phyloP scores from a whole-genome alignment of 257 asterid species.

The Rehmannia glutinosa region DNA sequence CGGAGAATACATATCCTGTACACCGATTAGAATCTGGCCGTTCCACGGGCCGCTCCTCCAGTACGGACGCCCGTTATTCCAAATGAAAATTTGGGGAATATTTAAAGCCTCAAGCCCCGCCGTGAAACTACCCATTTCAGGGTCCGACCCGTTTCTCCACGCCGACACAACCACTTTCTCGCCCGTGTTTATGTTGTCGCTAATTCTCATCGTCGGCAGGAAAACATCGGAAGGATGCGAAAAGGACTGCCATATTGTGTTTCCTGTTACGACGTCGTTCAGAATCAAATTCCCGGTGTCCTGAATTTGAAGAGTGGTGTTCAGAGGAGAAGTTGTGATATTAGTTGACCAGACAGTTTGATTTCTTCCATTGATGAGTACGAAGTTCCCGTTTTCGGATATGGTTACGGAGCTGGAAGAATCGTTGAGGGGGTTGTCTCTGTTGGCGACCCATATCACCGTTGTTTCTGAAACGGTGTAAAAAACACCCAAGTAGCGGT shows the following conservation, averaged over 20 bases:
- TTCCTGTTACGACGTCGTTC: slow-evolving; percentile 18
- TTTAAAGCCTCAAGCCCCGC: slow-evolving; percentile 30
- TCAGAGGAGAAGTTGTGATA: slow-evolving; percentile 1
- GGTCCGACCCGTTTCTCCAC: slow-evolving; percentile 36
- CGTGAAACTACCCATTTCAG: slow-evolving; percentile 30
- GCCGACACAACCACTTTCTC: slow-evolving; percentile 29
- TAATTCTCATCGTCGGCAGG: slow-evolving; percentile 31
- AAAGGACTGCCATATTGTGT: slow-evolving; percentile 39
- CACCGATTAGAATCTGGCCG: slow-evolving; percentile 50
- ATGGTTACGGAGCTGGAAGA: slow-evolving; percentile 19
- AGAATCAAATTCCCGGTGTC: slow-evolving; percentile 42
- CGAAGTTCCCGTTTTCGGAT: slow-evolving; percentile 24
- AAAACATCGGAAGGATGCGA: slow-evolving; percentile 29
- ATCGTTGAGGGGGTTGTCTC: slow-evolving; percentile 28
- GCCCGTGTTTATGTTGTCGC: slow-evolving; percentile 31
- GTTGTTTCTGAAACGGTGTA: slow-evolving; percentile 27
- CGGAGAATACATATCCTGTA: slow-evolving; percentile 45
- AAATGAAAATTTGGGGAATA: slow-evolving; percentile 38
- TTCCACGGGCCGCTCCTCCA: slow-evolving; percentile 70
- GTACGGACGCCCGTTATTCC: slow-evolving; percentile 36
- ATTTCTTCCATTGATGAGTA: slow-evolving; percentile 19
- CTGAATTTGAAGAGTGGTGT: slow-evolving; percentile 23
- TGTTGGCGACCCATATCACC: slow-evolving; percentile 39
- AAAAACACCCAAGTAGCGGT: slow-evolving; percentile 39
- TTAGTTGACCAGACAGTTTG: slow-evolving; percentile 32